A percentile compares a stretch with the other conserved stretches of the same genome.
Evolutionary conservation across 208 protist species (phyloP).

Genomic region (Trypanosomatidae sp.): DNA sequence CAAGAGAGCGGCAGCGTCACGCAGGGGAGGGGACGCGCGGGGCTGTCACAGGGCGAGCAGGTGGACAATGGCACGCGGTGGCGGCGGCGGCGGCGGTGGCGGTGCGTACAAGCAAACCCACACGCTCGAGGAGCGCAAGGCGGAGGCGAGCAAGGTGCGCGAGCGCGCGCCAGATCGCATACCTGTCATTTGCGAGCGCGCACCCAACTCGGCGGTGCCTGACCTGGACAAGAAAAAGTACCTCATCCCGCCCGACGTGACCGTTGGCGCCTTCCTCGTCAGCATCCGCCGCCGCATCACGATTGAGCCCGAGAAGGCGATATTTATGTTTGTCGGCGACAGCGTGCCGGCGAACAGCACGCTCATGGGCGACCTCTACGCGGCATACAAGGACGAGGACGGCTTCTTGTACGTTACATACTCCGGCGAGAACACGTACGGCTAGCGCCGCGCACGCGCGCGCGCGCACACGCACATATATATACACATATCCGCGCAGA

Average conservation of each 20-base stretch:
- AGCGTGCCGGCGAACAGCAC: conserved; percentile 68
- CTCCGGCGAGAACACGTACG: conserved; percentile 86
- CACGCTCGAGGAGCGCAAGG: conserved; percentile 58
- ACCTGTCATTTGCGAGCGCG: conserved; percentile 90
- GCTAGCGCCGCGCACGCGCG: conserved; percentile 10
- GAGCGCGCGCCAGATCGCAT: conserved; percentile 73
- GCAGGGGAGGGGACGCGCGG: background rate
- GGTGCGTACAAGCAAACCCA: conserved; percentile 41
- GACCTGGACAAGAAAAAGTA: conserved; percentile 91
- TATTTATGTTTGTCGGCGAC: conserved; percentile 92
- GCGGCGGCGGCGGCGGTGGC: no score
- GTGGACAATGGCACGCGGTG: background rate
- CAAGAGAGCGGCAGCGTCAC: no score
- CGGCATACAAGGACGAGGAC: conserved; percentile 89
- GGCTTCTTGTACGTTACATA: conserved; percentile 88
- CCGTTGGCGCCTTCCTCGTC: conserved; percentile 90
- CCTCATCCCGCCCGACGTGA: conserved; percentile 77
- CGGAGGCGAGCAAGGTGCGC: conserved; percentile 39
- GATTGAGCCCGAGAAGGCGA: conserved; percentile 80
- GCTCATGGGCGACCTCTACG: conserved; percentile 64
- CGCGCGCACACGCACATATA: background rate
- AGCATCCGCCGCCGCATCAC: conserved; percentile 91
- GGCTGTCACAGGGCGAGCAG: background rate
- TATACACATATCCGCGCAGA: background rate
- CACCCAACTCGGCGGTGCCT: conserved; percentile 66